A percentile compares a stretch with the other conserved stretches of the same genome.
These are phyloP conservation scores for Starmerella apis DNA, from an alignment of 805 yeast genomes.

Conservation along the genomic window DNA sequence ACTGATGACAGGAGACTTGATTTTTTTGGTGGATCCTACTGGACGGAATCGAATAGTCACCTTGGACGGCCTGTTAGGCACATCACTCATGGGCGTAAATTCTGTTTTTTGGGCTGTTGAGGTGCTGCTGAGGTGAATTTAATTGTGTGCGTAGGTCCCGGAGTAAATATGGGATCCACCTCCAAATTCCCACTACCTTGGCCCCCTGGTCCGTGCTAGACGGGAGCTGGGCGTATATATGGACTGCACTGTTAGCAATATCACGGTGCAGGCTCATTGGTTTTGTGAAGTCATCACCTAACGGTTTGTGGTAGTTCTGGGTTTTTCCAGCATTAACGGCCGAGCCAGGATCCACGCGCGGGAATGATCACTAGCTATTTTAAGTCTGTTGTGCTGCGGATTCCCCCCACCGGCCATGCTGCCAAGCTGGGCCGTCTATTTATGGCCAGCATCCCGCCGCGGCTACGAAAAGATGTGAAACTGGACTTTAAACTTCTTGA, in stretches of 20 bases:
- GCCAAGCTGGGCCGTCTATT: slow-evolving; percentile 74
- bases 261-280: too few species aligned
- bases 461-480: slow-evolving; percentile 49
- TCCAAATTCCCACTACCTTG: too few species aligned
- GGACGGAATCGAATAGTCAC: slow-evolving; percentile 41
- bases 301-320: background rate
- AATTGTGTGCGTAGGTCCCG: too few species aligned
- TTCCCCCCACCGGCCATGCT: slow-evolving; percentile 31
- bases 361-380: slow-evolving; percentile 88
- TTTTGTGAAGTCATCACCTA: too few species aligned
- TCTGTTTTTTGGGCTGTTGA: background rate
- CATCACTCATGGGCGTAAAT: background rate
- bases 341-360: background rate
- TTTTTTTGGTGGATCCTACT: slow-evolving; percentile 44
- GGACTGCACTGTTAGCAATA: too few species aligned
- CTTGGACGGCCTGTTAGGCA: slow-evolving; percentile 9
- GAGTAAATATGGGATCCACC: too few species aligned
- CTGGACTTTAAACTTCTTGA: slow-evolving; percentile 56
- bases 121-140: too few species aligned
- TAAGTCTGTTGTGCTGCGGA: slow-evolving; percentile 60
- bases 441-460: slow-evolving; percentile 70
- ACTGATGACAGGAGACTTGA: slow-evolving; percentile 39
- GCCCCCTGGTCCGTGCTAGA: too few species aligned
- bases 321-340: background rate
- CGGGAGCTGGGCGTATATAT: background rate